Evolutionary conservation across 2,329 filamentous ascomycete species (phyloP), one percentile per base, ranked within the genome.

Genomic region (Alternaria sp.): DNA sequence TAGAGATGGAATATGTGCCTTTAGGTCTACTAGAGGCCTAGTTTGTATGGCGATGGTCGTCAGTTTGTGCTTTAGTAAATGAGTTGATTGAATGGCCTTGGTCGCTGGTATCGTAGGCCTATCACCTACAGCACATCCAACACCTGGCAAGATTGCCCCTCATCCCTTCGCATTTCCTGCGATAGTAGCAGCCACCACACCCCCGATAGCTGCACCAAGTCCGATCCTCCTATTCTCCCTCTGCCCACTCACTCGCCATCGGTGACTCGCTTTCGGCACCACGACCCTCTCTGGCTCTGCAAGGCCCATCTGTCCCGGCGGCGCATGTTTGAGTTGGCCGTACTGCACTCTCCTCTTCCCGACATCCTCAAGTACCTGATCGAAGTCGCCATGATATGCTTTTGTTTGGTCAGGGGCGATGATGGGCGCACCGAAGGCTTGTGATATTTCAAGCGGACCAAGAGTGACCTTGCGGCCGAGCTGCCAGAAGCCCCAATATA

Each of bases 401-500:
- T 63, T 63, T 4, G 60, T 65, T n/a, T 54, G 57, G 1, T 65
- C 65, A 0, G 69, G 69, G 25, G 60, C 54, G 44, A 71, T 63
- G 36, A 68, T 65, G 5, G 70, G 68, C 14, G 75, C 74, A 2
- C 70, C 70, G 54, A 78, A 78, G 1, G 75, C 75, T 22, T 77
- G 70, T 2, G 74, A 74, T 32, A 79, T 79, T 51, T 78, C 76
- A 1, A 79, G 70, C 6, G 77, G 77, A 14, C 70, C 71, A 0
- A 79, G 65, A 5, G 76, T 74, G 9, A 78, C 74, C 40, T 75
- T 72, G 50, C 77, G 73, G 2, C 75, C 76, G 0, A 78, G 71
- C 34, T 78, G 64, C 77, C 75, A 78, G 68, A 73, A 79, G 16
- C 74, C 73, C 67, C 67, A 78, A 67, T 75, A 78, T 1, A 72